Evolutionary conservation across 768 basidiomycete species (phyloP).

Genomic region (Kwoniella bestiolae): DNA sequence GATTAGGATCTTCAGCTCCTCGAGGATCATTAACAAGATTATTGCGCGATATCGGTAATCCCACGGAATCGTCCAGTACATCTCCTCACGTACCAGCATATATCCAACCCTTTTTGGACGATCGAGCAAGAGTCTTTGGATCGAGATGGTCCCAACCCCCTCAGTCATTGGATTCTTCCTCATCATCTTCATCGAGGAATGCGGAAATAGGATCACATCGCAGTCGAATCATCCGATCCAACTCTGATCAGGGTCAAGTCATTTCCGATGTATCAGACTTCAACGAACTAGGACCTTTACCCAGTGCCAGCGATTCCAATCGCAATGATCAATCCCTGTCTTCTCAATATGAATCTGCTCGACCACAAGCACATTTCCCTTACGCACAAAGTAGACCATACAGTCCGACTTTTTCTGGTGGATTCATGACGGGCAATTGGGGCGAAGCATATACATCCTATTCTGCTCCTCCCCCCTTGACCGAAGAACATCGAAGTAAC

Average conservation of each 20-base stretch:
- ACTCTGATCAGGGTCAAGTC: not conserved
- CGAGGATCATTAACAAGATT: constrained; percentile 17
- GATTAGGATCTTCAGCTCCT: not conserved
- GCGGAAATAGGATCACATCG: not conserved
- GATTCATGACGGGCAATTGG: constrained; percentile 2
- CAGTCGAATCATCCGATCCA: not conserved
- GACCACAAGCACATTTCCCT: not conserved
- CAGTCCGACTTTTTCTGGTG: not conserved
- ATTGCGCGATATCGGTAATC: constrained; percentile 18
- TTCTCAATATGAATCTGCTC: not conserved
- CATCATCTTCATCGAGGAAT: not conserved
- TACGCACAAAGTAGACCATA: not conserved
- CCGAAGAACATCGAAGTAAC: not conserved
- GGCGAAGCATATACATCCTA: constrained; percentile 3
- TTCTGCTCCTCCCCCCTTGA: not conserved
- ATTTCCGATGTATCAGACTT: not conserved
- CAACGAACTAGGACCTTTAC: constrained; percentile 2
- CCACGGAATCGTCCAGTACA: not conserved
- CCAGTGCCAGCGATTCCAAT: not conserved
- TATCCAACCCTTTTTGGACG: constrained; percentile 2
- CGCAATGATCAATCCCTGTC: not conserved
- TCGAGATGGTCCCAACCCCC: constrained; percentile 6
- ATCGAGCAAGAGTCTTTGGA: not conserved
- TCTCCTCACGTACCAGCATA: not conserved
- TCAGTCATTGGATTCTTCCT: too few species aligned